phyloP scores from a whole-genome alignment of 2,329 filamentous ascomycete species.

The Arthroderma sp. region DNA sequence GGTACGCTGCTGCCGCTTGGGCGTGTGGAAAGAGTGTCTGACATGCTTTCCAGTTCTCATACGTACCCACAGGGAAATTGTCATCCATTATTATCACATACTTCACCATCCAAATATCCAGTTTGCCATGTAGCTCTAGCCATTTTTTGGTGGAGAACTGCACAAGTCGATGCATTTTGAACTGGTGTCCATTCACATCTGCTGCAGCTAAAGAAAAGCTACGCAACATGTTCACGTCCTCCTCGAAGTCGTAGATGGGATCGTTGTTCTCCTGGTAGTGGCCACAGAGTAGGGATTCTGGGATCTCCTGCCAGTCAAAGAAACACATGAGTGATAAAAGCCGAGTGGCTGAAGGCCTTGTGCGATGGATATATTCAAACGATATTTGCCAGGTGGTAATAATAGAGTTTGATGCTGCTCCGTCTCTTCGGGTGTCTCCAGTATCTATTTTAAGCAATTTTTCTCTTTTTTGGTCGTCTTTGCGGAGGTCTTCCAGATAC shows the following conservation, averaged over 20 bases:
- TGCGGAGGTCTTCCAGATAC: conserved; percentile 12
- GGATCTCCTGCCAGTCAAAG: conserved; percentile 17
- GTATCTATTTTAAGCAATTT: conserved; percentile 12
- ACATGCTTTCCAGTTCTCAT: conserved; percentile 17
- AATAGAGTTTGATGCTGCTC: conserved; percentile 18
- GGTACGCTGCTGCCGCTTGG: conserved; percentile 10
- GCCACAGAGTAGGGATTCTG: conserved; percentile 12
- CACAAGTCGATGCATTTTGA: conserved; percentile 18
- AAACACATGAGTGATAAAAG: conserved; percentile 20
- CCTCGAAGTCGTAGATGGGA: conserved; percentile 12
- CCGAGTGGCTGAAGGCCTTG: conserved; percentile 11
- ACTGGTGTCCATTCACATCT: conserved; percentile 4
- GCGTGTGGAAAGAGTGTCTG: conserved; percentile 16
- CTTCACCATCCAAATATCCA: conserved; percentile 15
- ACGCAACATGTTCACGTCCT: conserved; percentile 12
- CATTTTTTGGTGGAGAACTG: conserved; percentile 16
- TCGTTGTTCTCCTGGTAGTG: conserved; percentile 6
- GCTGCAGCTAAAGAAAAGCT: conserved; percentile 14
- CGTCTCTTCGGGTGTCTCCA: conserved; percentile 14
- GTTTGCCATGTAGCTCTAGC: conserved; percentile 15
- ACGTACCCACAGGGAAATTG: conserved; percentile 13
- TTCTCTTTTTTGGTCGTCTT: conserved; percentile 14
- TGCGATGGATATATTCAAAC: conserved; percentile 17
- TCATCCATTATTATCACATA: conserved; percentile 13
- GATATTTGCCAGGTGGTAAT: conserved; percentile 23